Base-by-base conservation (phyloP, 306 rosid genomes). In the Vigna radiata region DNA sequence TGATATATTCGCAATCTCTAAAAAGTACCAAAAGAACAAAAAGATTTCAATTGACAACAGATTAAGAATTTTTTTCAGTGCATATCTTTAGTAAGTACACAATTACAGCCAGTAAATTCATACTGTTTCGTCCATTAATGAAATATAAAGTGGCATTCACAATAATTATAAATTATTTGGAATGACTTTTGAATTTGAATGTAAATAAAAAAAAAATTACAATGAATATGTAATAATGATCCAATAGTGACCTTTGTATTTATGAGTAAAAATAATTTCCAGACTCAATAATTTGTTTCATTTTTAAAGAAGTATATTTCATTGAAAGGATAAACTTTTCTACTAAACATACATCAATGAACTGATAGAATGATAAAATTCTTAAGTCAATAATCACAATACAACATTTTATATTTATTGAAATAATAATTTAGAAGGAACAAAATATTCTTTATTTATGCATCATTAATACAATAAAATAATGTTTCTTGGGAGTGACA, bases 1-100 rank as follows among this genome's bases (percentile, higher is more conserved):
- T 94, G 97, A 90, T 92, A 94, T 73, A 94, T 86, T 82, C 97
- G 88, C 81, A 94, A 83, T 81, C 89, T 90, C 98, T 94, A 77
- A 47, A 82, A 78, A 73, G 76, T 73, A 88, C 66, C 54, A 84
- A 79, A 53, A 60, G 23, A 46, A 75, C 36, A 13, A 81, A 58
- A 18, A 68, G 64, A 76, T 50, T 53, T 65, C 82, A 78, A 60
- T 68, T 33, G 36, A 29, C 53, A 49, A 19, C 23, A 36, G 61
- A 77, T 37, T 44, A 41, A 65, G 56, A 52, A 58, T 36, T 17
- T 47, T 36, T 46, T 19, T 29, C 1, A 31, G 43, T 7, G 17
- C 55, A 69, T 27, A 29, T 15, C 19, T 50, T 48, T 49, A 50
- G 48, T n/a, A 75, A 54, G 54, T 41, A 23, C 18, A 50, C 16